Evolutionary conservation across 2,329 filamentous ascomycete genomes (phyloP), one percentile per base, ranked within the genome.

Genomic region (Pestalotiopsis sp.): DNA sequence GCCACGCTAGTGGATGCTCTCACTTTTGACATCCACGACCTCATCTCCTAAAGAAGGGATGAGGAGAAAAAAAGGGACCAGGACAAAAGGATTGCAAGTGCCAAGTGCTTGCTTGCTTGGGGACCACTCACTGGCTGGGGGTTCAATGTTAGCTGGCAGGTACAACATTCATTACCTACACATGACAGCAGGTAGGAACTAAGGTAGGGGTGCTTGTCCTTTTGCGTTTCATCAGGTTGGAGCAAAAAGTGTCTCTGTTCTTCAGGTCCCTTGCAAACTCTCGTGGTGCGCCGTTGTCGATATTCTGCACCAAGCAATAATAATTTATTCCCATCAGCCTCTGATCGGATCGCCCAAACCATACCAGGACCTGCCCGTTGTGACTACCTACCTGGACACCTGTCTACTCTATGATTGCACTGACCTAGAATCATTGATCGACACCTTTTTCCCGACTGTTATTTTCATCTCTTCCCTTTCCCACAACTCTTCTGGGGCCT

Each of bases 1-100:
- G 59, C 61, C 38, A 27, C 39, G 61, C 61, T 64, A 64, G 41
- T 52, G 38, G 36, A 39, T 39, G 13, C 61, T 64, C 61, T 64
- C 61, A 31, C 61, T 31, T 64, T 64, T 62, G 25, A 64, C 20
- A 49, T 49, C 38, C 41, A 64, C 61, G 61, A 17, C 61, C 61
- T 64, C 61, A 64, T 64, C 38, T 64, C 61, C 61, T 41, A 31
- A 49, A 39, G 20, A 64, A 64, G 25, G 38, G 23, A 45, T 52
- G 45, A 52, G 45, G 41, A 45, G 41, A 25, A 25, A 23, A 31
- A 39, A 64, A 64, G 25, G 38, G 23, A 45, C 61, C 61, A 36
- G 7, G 31, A 36, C 31, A 36, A 36, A 9, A 36, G 31, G 31
- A 7, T 36, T 36, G 31, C 31, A 36, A 36, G 31, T 36, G 31